phyloP scores from a whole-genome alignment of 78 protist genomes.

The Dictyostelium intermedium region DNA sequence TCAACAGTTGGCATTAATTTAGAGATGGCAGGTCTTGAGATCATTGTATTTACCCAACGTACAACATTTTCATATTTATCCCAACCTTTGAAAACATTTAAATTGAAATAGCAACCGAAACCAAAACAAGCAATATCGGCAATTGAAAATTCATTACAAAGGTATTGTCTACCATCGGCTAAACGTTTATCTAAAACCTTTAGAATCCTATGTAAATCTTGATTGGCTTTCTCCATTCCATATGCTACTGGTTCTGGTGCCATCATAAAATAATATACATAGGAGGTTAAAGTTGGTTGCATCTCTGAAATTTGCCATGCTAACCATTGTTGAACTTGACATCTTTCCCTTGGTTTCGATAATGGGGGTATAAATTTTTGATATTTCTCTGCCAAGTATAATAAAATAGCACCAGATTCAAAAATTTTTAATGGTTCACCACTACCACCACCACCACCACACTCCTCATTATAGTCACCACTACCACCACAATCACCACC shows the following conservation, averaged over 20 bases:
- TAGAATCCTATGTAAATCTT: slow-evolving; percentile 83
- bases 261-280: slow-evolving; percentile 83
- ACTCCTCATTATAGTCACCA: not conserved
- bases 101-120: not conserved
- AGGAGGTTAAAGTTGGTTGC: slow-evolving; percentile 77
- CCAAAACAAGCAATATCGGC: slow-evolving; percentile 82
- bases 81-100: not conserved
- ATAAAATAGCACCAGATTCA: slow-evolving; percentile 89
- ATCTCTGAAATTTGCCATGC: slow-evolving; percentile 84
- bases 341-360: not conserved
- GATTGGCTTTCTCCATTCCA: slow-evolving; percentile 79
- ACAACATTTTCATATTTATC: not conserved
- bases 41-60: slow-evolving; percentile 2
- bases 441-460: not conserved
- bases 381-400: slow-evolving; percentile 82
- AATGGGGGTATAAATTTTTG: not conserved
- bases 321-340: slow-evolving; percentile 79
- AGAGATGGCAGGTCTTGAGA: not conserved
- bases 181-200: slow-evolving; percentile 86
- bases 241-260: slow-evolving; percentile 80
- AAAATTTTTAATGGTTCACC: slow-evolving; percentile 74
- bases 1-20: not conserved
- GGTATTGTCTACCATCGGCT: slow-evolving; percentile 66
- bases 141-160: slow-evolving; percentile 89
- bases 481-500: no score